Evolutionary conservation across 192 early-diverging fungal species (phyloP).

Genomic region (Borealophlyctis nickersoniae): DNA sequence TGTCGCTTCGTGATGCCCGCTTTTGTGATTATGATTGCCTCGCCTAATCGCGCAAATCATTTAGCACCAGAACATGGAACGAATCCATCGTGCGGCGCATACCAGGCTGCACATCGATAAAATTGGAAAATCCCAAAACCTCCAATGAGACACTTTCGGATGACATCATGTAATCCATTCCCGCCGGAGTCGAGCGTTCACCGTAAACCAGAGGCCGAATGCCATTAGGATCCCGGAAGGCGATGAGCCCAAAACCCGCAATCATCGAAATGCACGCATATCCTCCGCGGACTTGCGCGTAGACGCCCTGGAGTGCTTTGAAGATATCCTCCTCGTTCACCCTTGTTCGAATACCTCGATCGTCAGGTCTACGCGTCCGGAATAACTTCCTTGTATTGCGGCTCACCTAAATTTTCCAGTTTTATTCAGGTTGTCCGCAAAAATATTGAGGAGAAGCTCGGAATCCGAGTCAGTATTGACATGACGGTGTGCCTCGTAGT

Average conservation of each 20-base stretch:
- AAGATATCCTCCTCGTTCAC: slow-evolving; percentile 99
- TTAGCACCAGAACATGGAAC: background rate
- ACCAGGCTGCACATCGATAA: slow-evolving; percentile 86
- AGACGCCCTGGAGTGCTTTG: slow-evolving; percentile 80
- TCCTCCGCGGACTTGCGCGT: slow-evolving; percentile 80
- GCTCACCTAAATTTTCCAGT: slow-evolving; percentile 86
- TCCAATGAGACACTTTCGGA: slow-evolving; percentile 96
- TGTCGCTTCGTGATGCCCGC: slow-evolving; percentile 65
- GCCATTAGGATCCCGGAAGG: slow-evolving; percentile 86
- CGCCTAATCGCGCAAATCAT: no score
- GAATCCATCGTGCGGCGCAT: background rate
- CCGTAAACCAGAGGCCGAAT: slow-evolving; percentile 96
- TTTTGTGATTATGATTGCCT: slow-evolving; percentile 92
- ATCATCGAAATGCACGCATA: slow-evolving; percentile 97
- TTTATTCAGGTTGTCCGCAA: slow-evolving; percentile 95
- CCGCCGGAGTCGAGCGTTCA: slow-evolving; percentile 60
- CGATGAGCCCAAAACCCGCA: slow-evolving; percentile 96
- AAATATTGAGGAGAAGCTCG: slow-evolving; percentile 95
- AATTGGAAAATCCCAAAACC: slow-evolving; percentile 83
- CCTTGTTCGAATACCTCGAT: slow-evolving; percentile 44
- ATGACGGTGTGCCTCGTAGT: slow-evolving; percentile 95
- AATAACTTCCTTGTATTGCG: background rate
- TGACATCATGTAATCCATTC: slow-evolving; percentile 96
- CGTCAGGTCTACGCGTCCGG: no score
- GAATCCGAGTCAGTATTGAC: slow-evolving; percentile 99